Evolutionary conservation across 148 eudicot species (phyloP).

Genomic region (Linanthus parryae): DNA sequence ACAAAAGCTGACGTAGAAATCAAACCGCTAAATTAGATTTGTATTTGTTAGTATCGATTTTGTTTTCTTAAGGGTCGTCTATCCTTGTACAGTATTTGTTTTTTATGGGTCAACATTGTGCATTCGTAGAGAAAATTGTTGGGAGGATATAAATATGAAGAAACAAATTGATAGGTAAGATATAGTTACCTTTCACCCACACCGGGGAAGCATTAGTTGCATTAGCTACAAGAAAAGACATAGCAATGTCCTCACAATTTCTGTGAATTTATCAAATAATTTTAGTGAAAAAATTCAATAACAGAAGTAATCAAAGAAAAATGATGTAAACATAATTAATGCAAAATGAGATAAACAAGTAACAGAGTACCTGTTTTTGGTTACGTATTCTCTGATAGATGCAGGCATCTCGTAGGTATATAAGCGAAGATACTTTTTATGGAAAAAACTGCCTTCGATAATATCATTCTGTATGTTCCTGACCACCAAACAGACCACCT

Average conservation of each 20-base stretch:
- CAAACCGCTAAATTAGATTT: too few relatives aligned
- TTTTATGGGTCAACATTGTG: too few relatives aligned
- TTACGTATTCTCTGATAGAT: conserved; percentile 69
- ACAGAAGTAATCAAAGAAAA: not conserved
- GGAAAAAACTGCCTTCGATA: conserved; percentile 94
- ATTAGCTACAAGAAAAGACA: conserved; percentile 90
- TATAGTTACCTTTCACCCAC: conserved; percentile 78
- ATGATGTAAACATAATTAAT: not conserved
- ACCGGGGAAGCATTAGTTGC: conserved; percentile 82
- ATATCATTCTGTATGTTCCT: conserved; percentile 86
- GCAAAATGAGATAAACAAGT: not conserved
- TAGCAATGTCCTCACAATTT: conserved; percentile 97
- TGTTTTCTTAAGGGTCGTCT: too few relatives aligned
- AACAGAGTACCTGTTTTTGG: conserved; percentile 53
- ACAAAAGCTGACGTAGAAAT: too few relatives aligned
- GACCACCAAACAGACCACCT: conserved; percentile 99
- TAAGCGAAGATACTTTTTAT: conserved; percentile 70
- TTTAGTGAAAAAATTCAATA: not conserved
- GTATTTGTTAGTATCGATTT: too few relatives aligned
- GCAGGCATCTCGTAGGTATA: conserved; percentile 75
- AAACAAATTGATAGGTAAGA: not conserved
- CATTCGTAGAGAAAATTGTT: too few relatives aligned
- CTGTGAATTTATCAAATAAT: conserved; percentile 30
- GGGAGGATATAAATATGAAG: too few relatives aligned
- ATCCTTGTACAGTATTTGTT: too few relatives aligned